Base-by-base conservation (phyloP, 108 stramenopile species). In the Epithemia pelagica region DNA sequence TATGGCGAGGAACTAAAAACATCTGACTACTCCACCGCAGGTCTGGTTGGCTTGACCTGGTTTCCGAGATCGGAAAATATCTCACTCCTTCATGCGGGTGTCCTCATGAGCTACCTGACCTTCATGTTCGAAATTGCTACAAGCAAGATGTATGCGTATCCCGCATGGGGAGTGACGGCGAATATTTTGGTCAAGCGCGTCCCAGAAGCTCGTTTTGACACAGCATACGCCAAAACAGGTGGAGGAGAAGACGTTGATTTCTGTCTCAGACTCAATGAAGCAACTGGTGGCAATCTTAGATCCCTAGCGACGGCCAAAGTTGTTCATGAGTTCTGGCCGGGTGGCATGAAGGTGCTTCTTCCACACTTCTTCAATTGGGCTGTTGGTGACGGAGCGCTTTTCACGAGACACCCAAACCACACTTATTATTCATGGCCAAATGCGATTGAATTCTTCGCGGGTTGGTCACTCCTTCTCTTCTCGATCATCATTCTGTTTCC, bases 151-250 rank as follows among this genome's bases (percentile, higher is more conserved):
- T 73, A 79, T 37, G 52, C 25, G 52, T 28, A 57, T 29, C 83
- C 83, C n/a, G 75, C 79, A 0, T 84, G 83, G 83, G 83, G 83
- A 58, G 83, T 84, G 1, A 84, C 83, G 28, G 83, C 83, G 25
- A 84, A 81, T 59, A 73, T 84, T 58, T 52, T 80, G 27, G 65
- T 84, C 69, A 73, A 70, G 8, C 71, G 83, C 5, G 58, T 54
- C 10, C 30, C 57, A 29, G 8, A 30, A 8, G 26, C 78, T 27
- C 74, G 70, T 21, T 84, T 84, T 61, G 80, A 84, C 58, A 31
- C 22, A 32, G 52, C 21, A 1, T 84, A 84, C 68, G 77, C 83
- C 23, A 84, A 84, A 52, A 75, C 82, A 37, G 82, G 82, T 30
- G 82, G 82, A 58, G 82, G 82, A 8, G 82, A 83, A 64, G 82